Percentiles rank a stretch among this genome's conserved stretches.
Evolutionary conservation across 2,329 filamentous ascomycete species (phyloP).

Genomic region (Dothistroma pini): DNA sequence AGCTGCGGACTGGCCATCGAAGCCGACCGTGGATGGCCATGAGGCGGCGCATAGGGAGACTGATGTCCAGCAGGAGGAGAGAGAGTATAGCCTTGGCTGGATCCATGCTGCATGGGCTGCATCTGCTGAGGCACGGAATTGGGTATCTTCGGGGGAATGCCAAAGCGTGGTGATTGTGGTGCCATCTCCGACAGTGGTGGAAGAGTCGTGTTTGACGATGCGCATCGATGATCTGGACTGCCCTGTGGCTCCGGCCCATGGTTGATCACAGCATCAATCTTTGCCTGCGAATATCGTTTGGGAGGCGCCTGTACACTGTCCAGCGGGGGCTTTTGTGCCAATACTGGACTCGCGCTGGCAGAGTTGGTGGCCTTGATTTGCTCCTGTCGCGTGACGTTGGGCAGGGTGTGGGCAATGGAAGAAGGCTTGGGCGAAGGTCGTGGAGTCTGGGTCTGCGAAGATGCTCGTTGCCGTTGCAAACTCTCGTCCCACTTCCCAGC

Average conservation of each 20-base stretch:
- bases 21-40: constrained; percentile 26
- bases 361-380: constrained; percentile 12
- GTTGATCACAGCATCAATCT: constrained; percentile 38
- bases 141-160: constrained; percentile 26
- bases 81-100: constrained; percentile 31
- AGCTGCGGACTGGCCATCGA: constrained; percentile 32
- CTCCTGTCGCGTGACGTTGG: constrained; percentile 11
- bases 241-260: constrained; percentile 36
- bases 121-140: constrained; percentile 20
- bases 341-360: constrained; percentile 17
- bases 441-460: constrained; percentile 22
- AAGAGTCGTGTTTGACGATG: constrained; percentile 32
- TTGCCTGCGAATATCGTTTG: constrained; percentile 31
- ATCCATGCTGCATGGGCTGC: constrained; percentile 26
- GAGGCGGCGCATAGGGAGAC: constrained; percentile 37
- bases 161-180: constrained; percentile 32
- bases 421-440: constrained; percentile 26
- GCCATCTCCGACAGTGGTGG: constrained; percentile 37
- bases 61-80: constrained; percentile 35
- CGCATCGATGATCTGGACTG: constrained; percentile 25
- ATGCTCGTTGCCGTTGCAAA: constrained; percentile 23
- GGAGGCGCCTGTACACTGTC: constrained; percentile 13
- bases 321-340: constrained; percentile 12
- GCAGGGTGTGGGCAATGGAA: constrained; percentile 23
- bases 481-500: constrained; percentile 53